Conservation (phyloP, 2,329 filamentous ascomycete species). For the Hawksworthiomyces lignivorus region DNA sequence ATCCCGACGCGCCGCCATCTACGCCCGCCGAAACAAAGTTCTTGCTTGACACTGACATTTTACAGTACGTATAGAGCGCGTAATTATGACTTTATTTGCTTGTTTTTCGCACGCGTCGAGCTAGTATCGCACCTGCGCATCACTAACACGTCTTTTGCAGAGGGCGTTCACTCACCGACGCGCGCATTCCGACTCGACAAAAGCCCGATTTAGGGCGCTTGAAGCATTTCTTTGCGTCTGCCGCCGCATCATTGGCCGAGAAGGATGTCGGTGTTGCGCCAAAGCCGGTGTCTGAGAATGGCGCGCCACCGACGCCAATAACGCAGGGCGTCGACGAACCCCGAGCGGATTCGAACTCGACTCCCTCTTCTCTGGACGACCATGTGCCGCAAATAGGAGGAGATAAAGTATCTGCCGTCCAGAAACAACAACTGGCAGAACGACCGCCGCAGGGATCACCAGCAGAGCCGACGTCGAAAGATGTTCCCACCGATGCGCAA, state of each 20-base stretch:
- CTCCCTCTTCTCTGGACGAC: neutral
- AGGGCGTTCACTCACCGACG: conserved; percentile 43
- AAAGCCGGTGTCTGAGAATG: conserved; percentile 4
- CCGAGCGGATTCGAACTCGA: neutral
- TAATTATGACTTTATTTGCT: conserved; percentile 11
- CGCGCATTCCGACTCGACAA: conserved; percentile 43
- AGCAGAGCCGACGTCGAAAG: no score
- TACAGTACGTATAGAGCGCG: conserved; percentile 43
- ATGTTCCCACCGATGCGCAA: no score
- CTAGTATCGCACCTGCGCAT: neutral
- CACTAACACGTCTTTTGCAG: conserved; percentile 25
- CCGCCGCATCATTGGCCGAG: conserved; percentile 19
- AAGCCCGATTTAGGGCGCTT: conserved; percentile 36
- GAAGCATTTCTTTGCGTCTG: conserved; percentile 27
- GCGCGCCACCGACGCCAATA: neutral
- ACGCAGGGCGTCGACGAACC: conserved; percentile 1
- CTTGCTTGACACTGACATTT: conserved; percentile 48
- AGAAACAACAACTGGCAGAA: no score
- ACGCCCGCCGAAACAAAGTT: conserved; percentile 48
- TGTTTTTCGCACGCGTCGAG: conserved; percentile 1
- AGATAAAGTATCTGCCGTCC: no score
- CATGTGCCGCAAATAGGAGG: neutral
- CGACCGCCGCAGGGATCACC: no score
- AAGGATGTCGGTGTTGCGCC: conserved; percentile 3
- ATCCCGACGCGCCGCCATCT: conserved; percentile 47